Evolutionary conservation across 768 basidiomycete genomes (phyloP), one percentile per base, ranked within the genome.

Genomic region (Lactarius sp.): DNA sequence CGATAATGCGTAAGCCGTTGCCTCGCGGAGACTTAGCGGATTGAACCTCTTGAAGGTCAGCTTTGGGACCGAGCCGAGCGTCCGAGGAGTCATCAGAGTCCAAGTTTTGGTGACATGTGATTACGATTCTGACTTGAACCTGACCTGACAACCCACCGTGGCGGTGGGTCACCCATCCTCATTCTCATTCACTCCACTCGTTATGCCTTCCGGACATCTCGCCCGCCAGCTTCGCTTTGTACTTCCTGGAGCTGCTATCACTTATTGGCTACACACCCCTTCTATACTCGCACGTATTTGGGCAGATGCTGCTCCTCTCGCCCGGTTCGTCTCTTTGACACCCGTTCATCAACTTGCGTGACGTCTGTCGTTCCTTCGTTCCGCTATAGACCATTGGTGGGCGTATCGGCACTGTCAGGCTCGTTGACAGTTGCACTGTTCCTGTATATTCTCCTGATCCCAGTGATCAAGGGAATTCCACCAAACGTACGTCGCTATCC

Each of bases 211-310:
- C 31, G 61, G 58, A 31, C 85, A 90, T 72, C 82, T 84, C 1
- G 71, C 83, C 60, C 80, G 81, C 55, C 89, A 90, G 76, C 80
- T 91, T 70, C 88, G 90, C 71, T 85, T 90, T 60, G 82, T 90
- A 52, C 69, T 90, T 12, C 88, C 90, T n/a, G 89, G 90, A 12
- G 84, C 78, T 1, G 70, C 75, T 46, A 66, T 85, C 69, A 88
- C 88, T 3, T 85, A 84, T 71, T 82, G 82, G 70, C 76, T 90
- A 36, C 78, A 80, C 37, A 85, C 85, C 12, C 72, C 83, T 41
- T 73, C 77, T 46, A 74, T 83, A 68, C 77, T 88, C 66, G 77
- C 78, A 73, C 68, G 69, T 44, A 70, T 86, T 70, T 74, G 27
- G 71, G 71, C 59, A 72, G 71, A 64, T 77, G 75, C 14, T 76